Evolutionary conservation across 176 grass and related monocot genomes (phyloP).

Genomic region (Aegilops longissima): DNA sequence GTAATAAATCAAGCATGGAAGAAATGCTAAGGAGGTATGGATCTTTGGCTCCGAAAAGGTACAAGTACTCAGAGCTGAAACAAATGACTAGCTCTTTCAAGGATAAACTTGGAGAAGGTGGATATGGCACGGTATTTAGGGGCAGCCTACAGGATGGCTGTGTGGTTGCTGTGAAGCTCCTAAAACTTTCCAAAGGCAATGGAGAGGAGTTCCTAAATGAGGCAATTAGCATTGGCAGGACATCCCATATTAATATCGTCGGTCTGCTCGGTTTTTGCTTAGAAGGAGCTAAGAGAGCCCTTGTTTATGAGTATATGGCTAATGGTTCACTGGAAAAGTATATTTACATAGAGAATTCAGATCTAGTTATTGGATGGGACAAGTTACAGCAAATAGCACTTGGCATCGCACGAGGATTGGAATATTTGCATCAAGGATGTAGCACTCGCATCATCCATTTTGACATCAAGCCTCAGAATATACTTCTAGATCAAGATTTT

Average conservation of each 20-base stretch:
- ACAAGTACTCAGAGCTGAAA: constrained; percentile 50
- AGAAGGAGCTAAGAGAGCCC: constrained; percentile 43
- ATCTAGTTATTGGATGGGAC: constrained; percentile 28
- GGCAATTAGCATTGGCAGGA: constrained; percentile 27
- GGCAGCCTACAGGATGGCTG: constrained; percentile 35
- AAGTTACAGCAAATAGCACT: constrained; percentile 60
- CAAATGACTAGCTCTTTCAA: constrained; percentile 54
- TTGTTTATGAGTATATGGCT: constrained; percentile 64
- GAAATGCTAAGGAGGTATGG: constrained; percentile 31
- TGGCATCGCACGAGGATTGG: constrained; percentile 54
- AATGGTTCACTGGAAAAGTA: constrained; percentile 67
- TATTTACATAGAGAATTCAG: constrained; percentile 37
- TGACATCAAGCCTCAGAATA: constrained; percentile 76
- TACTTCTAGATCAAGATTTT: constrained; percentile 55
- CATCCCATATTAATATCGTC: constrained; percentile 62
- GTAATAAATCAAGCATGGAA: constrained; percentile 31
- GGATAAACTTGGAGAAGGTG: constrained; percentile 56
- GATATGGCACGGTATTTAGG: constrained; percentile 54
- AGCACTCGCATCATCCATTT: constrained; percentile 71
- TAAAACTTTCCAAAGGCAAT: constrained; percentile 28
- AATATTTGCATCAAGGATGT: constrained; percentile 60
- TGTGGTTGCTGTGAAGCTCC: constrained; percentile 43
- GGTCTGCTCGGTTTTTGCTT: constrained; percentile 51
- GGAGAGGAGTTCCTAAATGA: too few relatives aligned
- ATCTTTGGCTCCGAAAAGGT: constrained; percentile 43